phyloP scores from a whole-genome alignment of 768 basidiomycete species.

The Sutorius australiensis region DNA sequence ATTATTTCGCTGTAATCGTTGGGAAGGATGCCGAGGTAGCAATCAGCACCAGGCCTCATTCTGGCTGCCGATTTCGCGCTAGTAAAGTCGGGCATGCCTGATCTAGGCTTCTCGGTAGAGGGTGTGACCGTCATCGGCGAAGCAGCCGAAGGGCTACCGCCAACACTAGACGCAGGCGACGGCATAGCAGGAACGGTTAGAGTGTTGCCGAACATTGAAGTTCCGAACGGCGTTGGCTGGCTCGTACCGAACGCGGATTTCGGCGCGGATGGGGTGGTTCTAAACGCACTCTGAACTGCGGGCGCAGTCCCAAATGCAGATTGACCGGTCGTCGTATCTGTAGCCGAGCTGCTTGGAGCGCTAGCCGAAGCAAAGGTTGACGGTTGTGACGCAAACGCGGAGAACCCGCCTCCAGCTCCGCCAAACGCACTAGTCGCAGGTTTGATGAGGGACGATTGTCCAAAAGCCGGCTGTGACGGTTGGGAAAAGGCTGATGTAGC shows the following conservation, averaged over 20 bases:
- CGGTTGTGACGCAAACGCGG: slow-evolving; percentile 48
- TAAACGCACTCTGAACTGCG: slow-evolving; percentile 21
- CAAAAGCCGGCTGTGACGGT: slow-evolving; percentile 34
- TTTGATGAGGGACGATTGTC: slow-evolving; percentile 42
- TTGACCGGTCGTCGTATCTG: slow-evolving; percentile 12
- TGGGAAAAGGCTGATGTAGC: slow-evolving; percentile 25
- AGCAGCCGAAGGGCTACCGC: slow-evolving; percentile 23
- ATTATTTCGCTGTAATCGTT: slow-evolving; percentile 53
- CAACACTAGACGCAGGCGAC: slow-evolving; percentile 22
- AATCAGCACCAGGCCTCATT: slow-evolving; percentile 46
- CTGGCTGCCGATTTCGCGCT: slow-evolving; percentile 27
- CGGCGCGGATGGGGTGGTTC: slow-evolving; percentile 1
- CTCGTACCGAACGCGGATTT: slow-evolving; percentile 18
- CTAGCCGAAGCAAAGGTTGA: slow-evolving; percentile 37
- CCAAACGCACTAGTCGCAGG: slow-evolving; percentile 52
- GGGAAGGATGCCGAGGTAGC: slow-evolving; percentile 56
- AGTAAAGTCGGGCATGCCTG: slow-evolving; percentile 33
- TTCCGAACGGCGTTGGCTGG: slow-evolving; percentile 28
- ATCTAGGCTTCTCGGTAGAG: slow-evolving; percentile 17
- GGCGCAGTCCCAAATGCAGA: slow-evolving; percentile 18
- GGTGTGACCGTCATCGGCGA: slow-evolving; percentile 25
- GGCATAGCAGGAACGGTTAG: slow-evolving; percentile 15
- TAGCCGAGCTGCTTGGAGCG: slow-evolving; percentile 1
- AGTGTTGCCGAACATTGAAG: slow-evolving; percentile 16
- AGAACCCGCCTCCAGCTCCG: slow-evolving; percentile 42